Conservation (phyloP, 2,329 filamentous ascomycete genomes). For the Botryotinia narcissicola region DNA sequence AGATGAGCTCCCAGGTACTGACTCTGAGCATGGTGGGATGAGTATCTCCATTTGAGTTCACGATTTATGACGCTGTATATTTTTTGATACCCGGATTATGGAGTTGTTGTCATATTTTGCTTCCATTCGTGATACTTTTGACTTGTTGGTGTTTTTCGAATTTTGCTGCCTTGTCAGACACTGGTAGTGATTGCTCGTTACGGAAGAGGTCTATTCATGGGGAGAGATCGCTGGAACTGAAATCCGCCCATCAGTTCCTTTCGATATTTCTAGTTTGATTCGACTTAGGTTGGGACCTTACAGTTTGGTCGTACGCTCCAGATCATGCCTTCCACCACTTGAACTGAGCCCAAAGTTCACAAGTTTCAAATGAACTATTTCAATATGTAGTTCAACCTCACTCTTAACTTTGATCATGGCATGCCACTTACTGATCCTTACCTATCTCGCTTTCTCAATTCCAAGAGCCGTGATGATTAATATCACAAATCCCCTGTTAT, state of each 20-base stretch:
- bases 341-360: neutral
- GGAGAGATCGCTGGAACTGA: neutral
- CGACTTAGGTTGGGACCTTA: neutral
- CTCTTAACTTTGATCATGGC: neutral
- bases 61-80: conserved; percentile 8
- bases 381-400: neutral
- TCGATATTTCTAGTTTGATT: neutral
- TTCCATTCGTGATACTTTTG: neutral
- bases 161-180: neutral
- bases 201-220: neutral
- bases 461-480: neutral
- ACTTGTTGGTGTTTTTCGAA: neutral
- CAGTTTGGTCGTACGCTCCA: neutral
- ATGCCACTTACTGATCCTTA: neutral
- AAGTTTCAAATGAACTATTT: neutral
- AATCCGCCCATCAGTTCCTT: neutral
- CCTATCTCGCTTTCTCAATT: neutral
- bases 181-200: neutral
- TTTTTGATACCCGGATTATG: conserved; percentile 17
- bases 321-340: neutral
- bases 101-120: conserved; percentile 1
- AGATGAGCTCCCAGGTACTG: conserved; percentile 27
- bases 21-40: neutral
- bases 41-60: conserved; percentile 2
- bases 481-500: neutral